Percentiles rank a stretch among this genome's conserved stretches.
Evolutionary conservation across 495 filamentous ascomycete species (phyloP).

Genomic region (Letharia columbiana): DNA sequence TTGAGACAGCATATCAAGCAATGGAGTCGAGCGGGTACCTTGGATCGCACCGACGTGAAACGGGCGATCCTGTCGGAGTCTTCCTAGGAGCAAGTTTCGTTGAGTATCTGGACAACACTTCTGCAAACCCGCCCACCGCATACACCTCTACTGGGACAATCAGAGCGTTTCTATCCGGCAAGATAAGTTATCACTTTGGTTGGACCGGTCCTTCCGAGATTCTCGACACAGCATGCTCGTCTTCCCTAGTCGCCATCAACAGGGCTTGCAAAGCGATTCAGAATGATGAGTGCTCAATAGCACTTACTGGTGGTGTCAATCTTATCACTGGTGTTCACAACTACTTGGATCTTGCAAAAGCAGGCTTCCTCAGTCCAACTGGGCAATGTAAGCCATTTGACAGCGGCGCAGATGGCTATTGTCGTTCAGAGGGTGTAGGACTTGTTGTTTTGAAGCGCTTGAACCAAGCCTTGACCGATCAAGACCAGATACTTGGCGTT

Average conservation of each 20-base stretch:
- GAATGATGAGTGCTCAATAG: constrained; percentile 33
- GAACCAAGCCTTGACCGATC: constrained; percentile 51
- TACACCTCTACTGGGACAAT: constrained; percentile 31
- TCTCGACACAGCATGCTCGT: constrained; percentile 43
- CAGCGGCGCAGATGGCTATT: constrained; percentile 62
- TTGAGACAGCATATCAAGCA: constrained; percentile 44
- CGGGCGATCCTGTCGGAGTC: constrained; percentile 30
- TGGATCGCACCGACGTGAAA: constrained; percentile 11
- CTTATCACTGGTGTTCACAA: constrained; percentile 32
- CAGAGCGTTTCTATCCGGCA: constrained; percentile 27
- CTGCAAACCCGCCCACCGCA: constrained; percentile 28
- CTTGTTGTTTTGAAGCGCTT: constrained; percentile 60
- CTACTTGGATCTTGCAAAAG: constrained; percentile 33
- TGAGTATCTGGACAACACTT: constrained; percentile 34
- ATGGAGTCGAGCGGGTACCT: constrained; percentile 41
- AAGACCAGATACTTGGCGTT: constrained; percentile 55
- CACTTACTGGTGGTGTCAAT: constrained; percentile 38
- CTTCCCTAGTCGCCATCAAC: constrained; percentile 37
- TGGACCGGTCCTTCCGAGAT: constrained; percentile 42
- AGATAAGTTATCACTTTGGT: constrained; percentile 34
- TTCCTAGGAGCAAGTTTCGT: constrained; percentile 29
- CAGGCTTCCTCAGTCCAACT: constrained; percentile 34
- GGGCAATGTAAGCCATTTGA: constrained; percentile 63
- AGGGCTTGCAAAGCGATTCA: constrained; percentile 30
- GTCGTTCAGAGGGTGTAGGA: constrained; percentile 59